Evolutionary conservation across 164 flowering plant species (phyloP).

Genomic region (Umbellularia californica): DNA sequence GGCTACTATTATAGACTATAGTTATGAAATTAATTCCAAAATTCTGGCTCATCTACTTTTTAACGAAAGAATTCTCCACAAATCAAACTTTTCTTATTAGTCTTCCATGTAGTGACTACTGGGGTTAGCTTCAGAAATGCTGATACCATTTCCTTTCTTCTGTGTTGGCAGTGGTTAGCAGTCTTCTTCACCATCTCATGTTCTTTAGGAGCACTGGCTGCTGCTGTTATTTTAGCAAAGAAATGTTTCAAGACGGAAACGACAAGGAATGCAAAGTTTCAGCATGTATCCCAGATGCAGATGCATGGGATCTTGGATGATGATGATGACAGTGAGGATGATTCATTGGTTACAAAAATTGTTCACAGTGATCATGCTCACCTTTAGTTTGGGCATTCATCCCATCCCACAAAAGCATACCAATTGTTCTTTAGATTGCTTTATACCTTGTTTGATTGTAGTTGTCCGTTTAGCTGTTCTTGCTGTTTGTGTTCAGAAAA

Average conservation of each 20-base stretch:
- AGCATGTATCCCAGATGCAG: slow-evolving; percentile 23
- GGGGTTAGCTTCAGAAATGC: neutral
- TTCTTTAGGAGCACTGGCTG: slow-evolving; percentile 14
- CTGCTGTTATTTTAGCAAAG: slow-evolving; percentile 8
- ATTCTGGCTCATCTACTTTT: neutral
- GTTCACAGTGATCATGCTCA: slow-evolving; percentile 12
- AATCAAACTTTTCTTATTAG: neutral
- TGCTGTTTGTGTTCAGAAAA: neutral
- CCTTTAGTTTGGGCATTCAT: slow-evolving; percentile 5
- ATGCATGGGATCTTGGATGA: slow-evolving; percentile 14
- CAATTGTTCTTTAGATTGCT: neutral
- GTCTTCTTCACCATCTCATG: slow-evolving; percentile 8
- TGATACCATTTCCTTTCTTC: neutral
- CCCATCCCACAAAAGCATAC: neutral
- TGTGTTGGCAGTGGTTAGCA: slow-evolving; percentile 14
- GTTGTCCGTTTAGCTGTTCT: neutral
- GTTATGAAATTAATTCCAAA: neutral
- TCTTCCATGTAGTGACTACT: neutral
- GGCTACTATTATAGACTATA: neutral
- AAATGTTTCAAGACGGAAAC: slow-evolving; percentile 3
- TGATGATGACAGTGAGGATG: slow-evolving; percentile 13
- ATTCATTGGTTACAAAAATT: slow-evolving; percentile 2
- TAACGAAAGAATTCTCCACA: neutral
- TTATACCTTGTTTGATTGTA: neutral
- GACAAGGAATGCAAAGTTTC: slow-evolving; percentile 12